Percentiles rank a stretch among this genome's conserved stretches.
These are phyloP conservation scores for Prunus mira DNA, from an alignment of 306 rosid genomes.

Conservation along the genomic window DNA sequence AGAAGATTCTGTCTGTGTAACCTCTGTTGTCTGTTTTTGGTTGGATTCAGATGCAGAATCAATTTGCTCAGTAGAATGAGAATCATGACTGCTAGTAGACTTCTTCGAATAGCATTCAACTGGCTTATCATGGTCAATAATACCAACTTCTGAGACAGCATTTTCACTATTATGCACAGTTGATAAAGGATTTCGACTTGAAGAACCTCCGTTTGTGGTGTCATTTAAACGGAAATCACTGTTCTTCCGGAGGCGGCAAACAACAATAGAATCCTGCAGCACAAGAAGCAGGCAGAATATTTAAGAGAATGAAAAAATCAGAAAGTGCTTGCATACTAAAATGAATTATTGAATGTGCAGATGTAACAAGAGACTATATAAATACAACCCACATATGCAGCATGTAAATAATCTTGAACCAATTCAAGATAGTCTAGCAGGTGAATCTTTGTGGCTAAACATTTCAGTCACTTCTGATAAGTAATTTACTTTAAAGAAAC, in stretches of 20 bases:
- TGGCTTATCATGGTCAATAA: constrained; percentile 43
- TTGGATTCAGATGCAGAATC: constrained; percentile 61
- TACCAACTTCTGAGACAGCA: constrained; percentile 39
- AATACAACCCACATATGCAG: neutral
- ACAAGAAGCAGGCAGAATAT: neutral
- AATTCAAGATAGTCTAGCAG: neutral
- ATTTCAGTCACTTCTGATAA: neutral
- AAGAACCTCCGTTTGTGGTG: constrained; percentile 44
- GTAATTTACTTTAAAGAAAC: neutral
- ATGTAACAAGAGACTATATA: neutral
- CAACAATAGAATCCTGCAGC: constrained; percentile 72
- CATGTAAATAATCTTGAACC: neutral
- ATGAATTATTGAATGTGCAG: neutral
- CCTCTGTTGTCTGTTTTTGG: constrained; percentile 39
- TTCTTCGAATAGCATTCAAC: constrained; percentile 45
- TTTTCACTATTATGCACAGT: constrained; percentile 41
- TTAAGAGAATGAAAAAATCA: neutral
- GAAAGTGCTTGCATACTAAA: neutral
- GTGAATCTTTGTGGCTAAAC: neutral
- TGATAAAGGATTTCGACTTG: constrained; percentile 38
- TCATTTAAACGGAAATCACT: constrained; percentile 50
- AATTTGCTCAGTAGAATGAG: constrained; percentile 65
- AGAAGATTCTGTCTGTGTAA: constrained; percentile 37
- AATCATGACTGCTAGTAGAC: constrained; percentile 55
- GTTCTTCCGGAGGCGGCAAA: constrained; percentile 87